Evolutionary conservation across 176 grass and related monocot genomes (phyloP).

Genomic region (Carex scoparia): DNA sequence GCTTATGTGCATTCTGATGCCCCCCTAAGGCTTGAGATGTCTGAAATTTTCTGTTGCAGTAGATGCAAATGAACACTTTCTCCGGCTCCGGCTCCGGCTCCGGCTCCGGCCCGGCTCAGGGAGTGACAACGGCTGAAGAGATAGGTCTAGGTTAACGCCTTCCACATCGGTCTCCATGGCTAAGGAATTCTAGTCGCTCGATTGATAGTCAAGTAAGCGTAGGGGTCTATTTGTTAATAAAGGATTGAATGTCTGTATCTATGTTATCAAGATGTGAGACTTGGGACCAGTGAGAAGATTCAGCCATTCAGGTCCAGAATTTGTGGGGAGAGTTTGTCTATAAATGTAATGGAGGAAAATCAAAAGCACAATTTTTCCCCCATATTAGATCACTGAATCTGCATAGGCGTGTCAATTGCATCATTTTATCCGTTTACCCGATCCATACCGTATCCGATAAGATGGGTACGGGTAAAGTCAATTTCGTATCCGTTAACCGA

Average conservation of each 20-base stretch:
- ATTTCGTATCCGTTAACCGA: too few species aligned
- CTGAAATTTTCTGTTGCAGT: slow-evolving; percentile 76
- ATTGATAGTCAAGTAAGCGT: not conserved
- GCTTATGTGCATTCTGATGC: slow-evolving; percentile 95
- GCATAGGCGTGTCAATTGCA: too few species aligned
- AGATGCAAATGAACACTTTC: slow-evolving; percentile 70
- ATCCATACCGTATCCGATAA: too few species aligned
- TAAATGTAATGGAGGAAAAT: not conserved
- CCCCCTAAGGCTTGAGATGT: slow-evolving; percentile 88
- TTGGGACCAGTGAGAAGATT: not conserved
- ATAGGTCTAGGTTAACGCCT: slow-evolving; percentile 46
- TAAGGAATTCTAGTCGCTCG: not conserved
- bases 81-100: slow-evolving; percentile 40
- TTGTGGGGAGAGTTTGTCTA: not conserved
- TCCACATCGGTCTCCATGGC: not conserved
- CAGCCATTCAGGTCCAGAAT: not conserved
- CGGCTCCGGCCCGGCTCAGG: slow-evolving; percentile 35
- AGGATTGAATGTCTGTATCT: not conserved
- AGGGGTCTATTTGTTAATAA: not conserved
- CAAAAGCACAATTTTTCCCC: not conserved
- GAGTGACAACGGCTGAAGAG: slow-evolving; percentile 31
- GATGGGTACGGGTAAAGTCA: too few species aligned
- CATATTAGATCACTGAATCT: not conserved
- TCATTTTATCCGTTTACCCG: too few species aligned
- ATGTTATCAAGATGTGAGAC: not conserved